Percentiles rank a stretch among this genome's conserved stretches.
These are phyloP conservation scores for Raffaelea ambrosiae DNA, from an alignment of 2,329 filamentous ascomycete species.

Conservation along the genomic window DNA sequence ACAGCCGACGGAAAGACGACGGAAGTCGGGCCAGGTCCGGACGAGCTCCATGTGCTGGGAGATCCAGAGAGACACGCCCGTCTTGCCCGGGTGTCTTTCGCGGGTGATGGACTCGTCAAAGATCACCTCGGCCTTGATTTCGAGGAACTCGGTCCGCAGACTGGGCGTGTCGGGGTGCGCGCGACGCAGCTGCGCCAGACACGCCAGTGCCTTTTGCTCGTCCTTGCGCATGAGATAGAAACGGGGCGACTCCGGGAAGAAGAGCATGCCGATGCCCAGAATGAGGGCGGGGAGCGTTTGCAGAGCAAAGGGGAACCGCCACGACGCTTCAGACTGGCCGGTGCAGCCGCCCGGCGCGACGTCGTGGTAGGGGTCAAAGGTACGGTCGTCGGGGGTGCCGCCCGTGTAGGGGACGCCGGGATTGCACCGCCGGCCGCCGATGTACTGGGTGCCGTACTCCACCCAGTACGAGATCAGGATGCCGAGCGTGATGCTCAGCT, in stretches of 20 bases:
- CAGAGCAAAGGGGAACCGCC: slow-evolving; percentile 64
- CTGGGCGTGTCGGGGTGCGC: slow-evolving; percentile 56
- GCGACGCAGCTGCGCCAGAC: slow-evolving; percentile 56
- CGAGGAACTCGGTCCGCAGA: slow-evolving; percentile 68
- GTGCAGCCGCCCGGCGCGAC: slow-evolving; percentile 2
- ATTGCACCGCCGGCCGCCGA: slow-evolving; percentile 38
- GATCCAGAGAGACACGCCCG: not conserved
- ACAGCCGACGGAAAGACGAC: slow-evolving; percentile 54
- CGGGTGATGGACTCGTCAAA: slow-evolving; percentile 60
- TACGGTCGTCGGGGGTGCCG: slow-evolving; percentile 14
- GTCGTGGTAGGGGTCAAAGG: slow-evolving; percentile 1
- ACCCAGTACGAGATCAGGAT: slow-evolving; percentile 61
- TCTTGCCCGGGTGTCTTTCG: slow-evolving; percentile 58
- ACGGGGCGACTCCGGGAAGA: slow-evolving; percentile 72
- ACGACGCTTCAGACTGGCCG: slow-evolving; percentile 57
- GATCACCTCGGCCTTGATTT: slow-evolving; percentile 69
- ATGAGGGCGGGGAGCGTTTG: slow-evolving; percentile 61
- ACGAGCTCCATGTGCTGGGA: slow-evolving; percentile 33
- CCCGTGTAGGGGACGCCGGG: slow-evolving; percentile 7
- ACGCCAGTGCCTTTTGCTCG: slow-evolving; percentile 56
- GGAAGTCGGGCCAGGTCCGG: slow-evolving; percentile 57
- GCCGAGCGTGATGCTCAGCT: slow-evolving; percentile 50
- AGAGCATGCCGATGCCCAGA: slow-evolving; percentile 62
- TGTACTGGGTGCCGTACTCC: slow-evolving; percentile 57
- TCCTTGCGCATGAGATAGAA: slow-evolving; percentile 61